Evolutionary conservation across 1,139 yeast genomes (phyloP), one percentile per base, ranked within the genome.

Genomic region (Candida buenavistaensis): DNA sequence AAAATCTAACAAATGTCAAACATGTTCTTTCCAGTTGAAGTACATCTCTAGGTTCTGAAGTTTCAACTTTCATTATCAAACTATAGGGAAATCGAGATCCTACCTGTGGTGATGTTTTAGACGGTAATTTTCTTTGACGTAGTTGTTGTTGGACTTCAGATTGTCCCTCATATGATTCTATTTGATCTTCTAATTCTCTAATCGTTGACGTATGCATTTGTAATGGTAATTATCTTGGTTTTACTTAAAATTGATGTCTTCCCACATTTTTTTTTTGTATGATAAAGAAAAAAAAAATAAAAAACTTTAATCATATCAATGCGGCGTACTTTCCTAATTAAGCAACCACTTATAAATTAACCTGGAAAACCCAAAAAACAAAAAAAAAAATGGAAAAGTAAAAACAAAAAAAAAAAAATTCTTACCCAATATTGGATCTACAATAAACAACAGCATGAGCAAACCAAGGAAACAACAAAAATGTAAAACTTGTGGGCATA

Each of bases 21-120:
- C 79, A 65, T 0, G 84, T 78, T 29, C 84, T 54, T 48, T 79
- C 86, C 39, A 75, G 72, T 59, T 78, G 82, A 11, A 79, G 55
- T 15, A 78, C 77, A 52, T 80, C 86, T 36, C 85, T 57, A 0
- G 85, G 83, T 40, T 79, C 80, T 2, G 80, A 72, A 3, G 75
- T 61, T 6, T 65, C 57, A 23, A 76, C 68, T 21, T 66, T 62
- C 35, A 77, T 50, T 3, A 70, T 51, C 23, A 70, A 41, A 17
- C 48, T 47, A 33, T 51, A 54, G 2, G 62, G 51, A n/a, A n/a
- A n/a, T n/a, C n/a, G n/a, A n/a, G n/a, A n/a, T n/a, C n/a, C n/a
- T n/a, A n/a, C n/a, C 10, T 28, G 29, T 14, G 21, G 26, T 8
- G 30, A 17, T 9, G 27, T 10, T 5, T 2, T 23, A n/a, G n/a